These are phyloP conservation scores for Gossypium laxum DNA, from an alignment of 441 rosid genomes.

Conservation along the genomic window DNA sequence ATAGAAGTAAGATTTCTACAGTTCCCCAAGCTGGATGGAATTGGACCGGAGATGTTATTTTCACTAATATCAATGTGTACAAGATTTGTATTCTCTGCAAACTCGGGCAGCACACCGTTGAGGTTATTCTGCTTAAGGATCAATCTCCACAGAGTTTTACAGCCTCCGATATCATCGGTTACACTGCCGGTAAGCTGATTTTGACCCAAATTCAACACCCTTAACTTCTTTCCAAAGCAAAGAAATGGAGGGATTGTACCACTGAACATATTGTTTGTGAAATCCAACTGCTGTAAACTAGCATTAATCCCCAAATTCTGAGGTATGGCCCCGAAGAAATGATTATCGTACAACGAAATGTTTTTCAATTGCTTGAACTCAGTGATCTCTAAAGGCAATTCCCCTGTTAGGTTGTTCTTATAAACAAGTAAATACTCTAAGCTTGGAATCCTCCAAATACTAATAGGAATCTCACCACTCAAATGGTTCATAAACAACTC, in stretches of 20 bases:
- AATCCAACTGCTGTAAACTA: constrained; percentile 52
- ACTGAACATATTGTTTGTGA: constrained; percentile 43
- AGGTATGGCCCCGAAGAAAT: constrained; percentile 50
- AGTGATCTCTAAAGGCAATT: constrained; percentile 51
- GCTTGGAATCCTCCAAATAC: constrained; percentile 56
- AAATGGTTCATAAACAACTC: constrained; percentile 43
- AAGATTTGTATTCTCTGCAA: constrained; percentile 36
- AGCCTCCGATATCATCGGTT: constrained; percentile 43
- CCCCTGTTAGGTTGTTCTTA: constrained; percentile 52
- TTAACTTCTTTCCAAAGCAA: constrained; percentile 45
- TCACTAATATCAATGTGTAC: constrained; percentile 32
- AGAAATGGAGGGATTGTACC: constrained; percentile 57
- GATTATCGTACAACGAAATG: constrained; percentile 40
- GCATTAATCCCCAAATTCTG: constrained; percentile 50
- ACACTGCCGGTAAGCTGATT: constrained; percentile 58
- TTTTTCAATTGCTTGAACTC: constrained; percentile 44
- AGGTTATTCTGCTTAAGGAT: constrained; percentile 43
- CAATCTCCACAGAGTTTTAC: constrained; percentile 51
- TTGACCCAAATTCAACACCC: constrained; percentile 36
- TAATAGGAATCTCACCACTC: constrained; percentile 53
- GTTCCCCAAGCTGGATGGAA: constrained; percentile 51
- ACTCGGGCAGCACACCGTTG: constrained; percentile 44
- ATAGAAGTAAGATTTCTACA: constrained; percentile 37
- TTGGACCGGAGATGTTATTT: constrained; percentile 45
- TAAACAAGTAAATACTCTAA: constrained; percentile 39